These are phyloP conservation scores for Stevia rebaudiana DNA, from an alignment of 140 eudicot species.

Conservation along the genomic window DNA sequence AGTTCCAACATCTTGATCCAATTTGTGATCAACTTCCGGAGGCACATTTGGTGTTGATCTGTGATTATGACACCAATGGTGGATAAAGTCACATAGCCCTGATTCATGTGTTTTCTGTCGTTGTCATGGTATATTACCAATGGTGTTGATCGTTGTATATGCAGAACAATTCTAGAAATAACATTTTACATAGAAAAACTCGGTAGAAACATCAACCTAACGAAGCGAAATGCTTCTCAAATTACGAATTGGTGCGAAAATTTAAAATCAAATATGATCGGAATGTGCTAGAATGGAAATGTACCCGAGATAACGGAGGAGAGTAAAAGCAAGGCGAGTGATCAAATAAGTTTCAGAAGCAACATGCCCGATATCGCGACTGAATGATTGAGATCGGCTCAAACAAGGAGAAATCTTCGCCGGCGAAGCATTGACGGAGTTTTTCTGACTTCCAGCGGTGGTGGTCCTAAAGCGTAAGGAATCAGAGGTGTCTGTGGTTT, in stretches of 20 bases:
- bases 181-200: background rate
- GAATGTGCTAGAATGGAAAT: background rate
- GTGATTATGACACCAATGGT: background rate
- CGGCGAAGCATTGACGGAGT: slow-evolving; percentile 11
- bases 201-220: background rate
- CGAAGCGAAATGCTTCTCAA: background rate
- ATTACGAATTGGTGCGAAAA: background rate
- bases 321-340: slow-evolving; percentile 56
- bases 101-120: background rate
- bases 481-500: background rate
- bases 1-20: background rate
- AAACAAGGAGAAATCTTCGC: slow-evolving; percentile 1
- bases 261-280: background rate
- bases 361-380: slow-evolving; percentile 62
- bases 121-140: too few species aligned
- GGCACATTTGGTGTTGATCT: background rate
- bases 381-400: slow-evolving; percentile 39
- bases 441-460: slow-evolving; percentile 9
- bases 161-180: background rate
- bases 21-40: background rate
- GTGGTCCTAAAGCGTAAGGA: slow-evolving; percentile 23
- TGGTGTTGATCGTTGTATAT: background rate
- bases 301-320: slow-evolving; percentile 83
- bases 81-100: background rate
- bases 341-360: slow-evolving; percentile 77